A percentile compares a stretch with the other conserved stretches of the same genome.
phyloP scores from a whole-genome alignment of 148 eudicot genomes.

The Beta vulgaris region DNA sequence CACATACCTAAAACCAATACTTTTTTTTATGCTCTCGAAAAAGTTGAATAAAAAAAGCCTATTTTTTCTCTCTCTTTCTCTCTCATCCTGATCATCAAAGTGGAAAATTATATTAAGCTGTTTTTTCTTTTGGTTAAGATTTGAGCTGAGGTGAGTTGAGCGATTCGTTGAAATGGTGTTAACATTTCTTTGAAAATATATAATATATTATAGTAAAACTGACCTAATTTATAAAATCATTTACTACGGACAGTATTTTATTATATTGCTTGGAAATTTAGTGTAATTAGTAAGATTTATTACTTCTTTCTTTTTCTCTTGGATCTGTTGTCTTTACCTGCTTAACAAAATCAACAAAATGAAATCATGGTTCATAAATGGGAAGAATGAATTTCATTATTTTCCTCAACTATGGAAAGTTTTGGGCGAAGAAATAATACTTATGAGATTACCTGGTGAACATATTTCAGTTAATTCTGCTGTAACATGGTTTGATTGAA shows the following conservation, averaged over 20 bases:
- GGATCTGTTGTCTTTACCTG: no score
- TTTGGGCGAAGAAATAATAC: background rate
- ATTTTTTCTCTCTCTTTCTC: slow-evolving; percentile 11
- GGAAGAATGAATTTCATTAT: background rate
- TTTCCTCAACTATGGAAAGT: background rate
- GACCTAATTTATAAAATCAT: no score
- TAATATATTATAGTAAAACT: no score
- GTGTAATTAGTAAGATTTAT: no score
- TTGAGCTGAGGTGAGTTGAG: no score
- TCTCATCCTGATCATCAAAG: background rate
- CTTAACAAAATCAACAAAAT: no score
- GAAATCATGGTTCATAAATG: no score
- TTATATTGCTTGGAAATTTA: no score
- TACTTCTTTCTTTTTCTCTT: no score
- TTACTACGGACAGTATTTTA: no score
- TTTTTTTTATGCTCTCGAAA: slow-evolving; percentile 23
- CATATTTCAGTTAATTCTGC: slow-evolving; percentile 16
- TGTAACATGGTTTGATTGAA: background rate
- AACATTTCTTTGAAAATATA: no score
- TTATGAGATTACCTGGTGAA: background rate
- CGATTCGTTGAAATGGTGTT: no score
- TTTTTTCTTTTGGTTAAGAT: background rate
- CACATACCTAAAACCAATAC: slow-evolving; percentile 16
- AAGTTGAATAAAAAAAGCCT: slow-evolving; percentile 18
- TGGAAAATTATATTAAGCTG: background rate